A percentile compares a stretch with the other conserved stretches of the same genome.
These are phyloP conservation scores for Backusella sp. DNA, from an alignment of 192 early-diverging fungal species.

Conservation along the genomic window DNA sequence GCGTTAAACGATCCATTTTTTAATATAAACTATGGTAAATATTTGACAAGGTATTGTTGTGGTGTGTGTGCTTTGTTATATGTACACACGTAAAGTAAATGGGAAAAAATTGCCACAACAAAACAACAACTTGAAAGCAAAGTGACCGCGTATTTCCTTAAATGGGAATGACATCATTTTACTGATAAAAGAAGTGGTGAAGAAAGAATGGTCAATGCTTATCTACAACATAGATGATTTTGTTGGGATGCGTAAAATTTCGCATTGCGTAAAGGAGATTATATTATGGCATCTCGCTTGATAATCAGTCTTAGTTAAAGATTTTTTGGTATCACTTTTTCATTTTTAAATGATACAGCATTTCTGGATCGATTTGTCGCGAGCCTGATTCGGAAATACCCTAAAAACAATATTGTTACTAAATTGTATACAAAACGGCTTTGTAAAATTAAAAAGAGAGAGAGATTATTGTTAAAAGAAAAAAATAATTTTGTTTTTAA, in stretches of 20 bases:
- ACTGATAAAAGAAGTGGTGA: neutral
- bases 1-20: conserved; percentile 53
- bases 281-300: too few relatives aligned
- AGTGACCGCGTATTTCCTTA: neutral
- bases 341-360: too few relatives aligned
- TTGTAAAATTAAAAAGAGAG: too few relatives aligned
- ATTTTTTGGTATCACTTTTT: neutral
- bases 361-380: too few relatives aligned
- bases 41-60: neutral
- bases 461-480: too few relatives aligned
- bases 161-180: neutral
- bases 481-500: too few relatives aligned
- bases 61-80: neutral
- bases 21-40: neutral
- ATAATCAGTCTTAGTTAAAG: neutral
- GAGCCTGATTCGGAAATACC: too few relatives aligned
- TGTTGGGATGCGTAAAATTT: too few relatives aligned
- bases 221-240: neutral
- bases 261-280: too few relatives aligned
- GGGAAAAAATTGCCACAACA: neutral
- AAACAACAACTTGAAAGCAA: neutral
- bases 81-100: neutral
- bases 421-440: too few relatives aligned
- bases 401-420: too few relatives aligned
- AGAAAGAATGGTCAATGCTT: neutral